Conservation (phyloP, 208 protist genomes). For the Trypanosoma cruzi region DNA sequence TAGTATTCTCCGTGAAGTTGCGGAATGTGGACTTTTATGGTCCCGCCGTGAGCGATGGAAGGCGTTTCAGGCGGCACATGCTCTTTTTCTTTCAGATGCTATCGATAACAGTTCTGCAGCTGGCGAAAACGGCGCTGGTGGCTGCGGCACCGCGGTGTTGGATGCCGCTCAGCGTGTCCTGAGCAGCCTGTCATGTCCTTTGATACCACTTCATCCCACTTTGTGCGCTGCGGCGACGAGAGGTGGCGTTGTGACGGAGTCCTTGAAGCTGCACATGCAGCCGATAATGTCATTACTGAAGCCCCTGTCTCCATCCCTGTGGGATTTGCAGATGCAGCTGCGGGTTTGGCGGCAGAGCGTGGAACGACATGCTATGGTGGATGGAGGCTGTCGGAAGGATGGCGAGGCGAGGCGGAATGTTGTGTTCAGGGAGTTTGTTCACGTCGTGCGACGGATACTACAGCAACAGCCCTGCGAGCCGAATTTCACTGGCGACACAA, state of each 20-base stretch:
- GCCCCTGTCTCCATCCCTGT: conserved; percentile 1
- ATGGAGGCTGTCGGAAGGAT: conserved; percentile 21
- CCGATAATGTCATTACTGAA: background rate
- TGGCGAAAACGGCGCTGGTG: background rate
- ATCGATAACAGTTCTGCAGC: background rate
- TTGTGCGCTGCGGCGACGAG: conserved; percentile 13
- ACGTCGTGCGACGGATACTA: conserved; percentile 14
- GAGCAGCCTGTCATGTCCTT: conserved; percentile 1
- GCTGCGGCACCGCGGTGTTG: background rate
- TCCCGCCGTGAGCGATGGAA: conserved; percentile 58
- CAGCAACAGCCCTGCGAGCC: background rate
- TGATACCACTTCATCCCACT: conserved; percentile 19
- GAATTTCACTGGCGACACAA: background rate
- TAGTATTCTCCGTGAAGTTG: conserved; percentile 39
- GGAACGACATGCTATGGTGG: conserved; percentile 25
- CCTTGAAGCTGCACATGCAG: background rate
- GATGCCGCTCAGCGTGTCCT: conserved; percentile 12
- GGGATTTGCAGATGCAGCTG: conserved; percentile 17
- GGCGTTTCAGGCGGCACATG: conserved; percentile 30
- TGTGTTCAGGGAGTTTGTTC: conserved; percentile 21
- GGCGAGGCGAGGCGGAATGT: conserved; percentile 18
- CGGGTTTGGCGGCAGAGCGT: conserved; percentile 25
- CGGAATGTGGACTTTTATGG: conserved; percentile 49
- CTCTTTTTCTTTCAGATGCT: conserved; percentile 1
- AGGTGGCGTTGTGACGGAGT: background rate